phyloP scores from a whole-genome alignment of 768 basidiomycete genomes.

The Agaricus subrufescens region DNA sequence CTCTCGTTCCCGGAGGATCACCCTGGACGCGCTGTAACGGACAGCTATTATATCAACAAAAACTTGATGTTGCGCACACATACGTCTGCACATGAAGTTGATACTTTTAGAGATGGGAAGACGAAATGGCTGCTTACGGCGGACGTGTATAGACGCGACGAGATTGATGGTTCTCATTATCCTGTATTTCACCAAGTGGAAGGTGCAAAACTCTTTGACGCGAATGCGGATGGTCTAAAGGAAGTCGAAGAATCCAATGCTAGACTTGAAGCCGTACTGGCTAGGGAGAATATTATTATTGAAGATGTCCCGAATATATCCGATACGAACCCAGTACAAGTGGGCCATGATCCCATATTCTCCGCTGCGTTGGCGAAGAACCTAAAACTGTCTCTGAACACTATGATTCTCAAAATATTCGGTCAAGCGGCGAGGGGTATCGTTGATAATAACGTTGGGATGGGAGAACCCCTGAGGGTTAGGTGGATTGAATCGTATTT shows the following conservation, averaged over 20 bases:
- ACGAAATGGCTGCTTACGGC: constrained; percentile 89
- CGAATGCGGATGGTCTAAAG: constrained; percentile 49
- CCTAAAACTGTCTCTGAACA: constrained; percentile 86
- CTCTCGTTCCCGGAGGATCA: constrained; percentile 93
- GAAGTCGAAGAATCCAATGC: constrained; percentile 71
- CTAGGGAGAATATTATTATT: constrained; percentile 74
- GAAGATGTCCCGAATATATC: constrained; percentile 79
- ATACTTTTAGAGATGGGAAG: constrained; percentile 72
- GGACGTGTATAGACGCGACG: constrained; percentile 97
- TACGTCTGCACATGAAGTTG: constrained; percentile 97
- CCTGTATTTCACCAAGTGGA: constrained; percentile 99
- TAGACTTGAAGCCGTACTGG: constrained; percentile 53
- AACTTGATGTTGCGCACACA: constrained; percentile 93
- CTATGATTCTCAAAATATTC: constrained; percentile 79
- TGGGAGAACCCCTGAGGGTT: constrained; percentile 73
- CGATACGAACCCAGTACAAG: constrained; percentile 76
- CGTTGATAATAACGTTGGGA: constrained; percentile 22
- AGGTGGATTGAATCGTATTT: constrained; percentile 99
- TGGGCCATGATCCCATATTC: constrained; percentile 66
- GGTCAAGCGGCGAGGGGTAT: constrained; percentile 43
- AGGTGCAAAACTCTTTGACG: constrained; percentile 78
- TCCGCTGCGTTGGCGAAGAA: constrained; percentile 77
- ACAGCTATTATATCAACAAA: constrained; percentile 95
- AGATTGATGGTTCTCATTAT: constrained; percentile 95
- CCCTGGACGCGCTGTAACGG: constrained; percentile 84